phyloP scores from a whole-genome alignment of 2,329 filamentous ascomycete species.

The Fusarium avenaceum region DNA sequence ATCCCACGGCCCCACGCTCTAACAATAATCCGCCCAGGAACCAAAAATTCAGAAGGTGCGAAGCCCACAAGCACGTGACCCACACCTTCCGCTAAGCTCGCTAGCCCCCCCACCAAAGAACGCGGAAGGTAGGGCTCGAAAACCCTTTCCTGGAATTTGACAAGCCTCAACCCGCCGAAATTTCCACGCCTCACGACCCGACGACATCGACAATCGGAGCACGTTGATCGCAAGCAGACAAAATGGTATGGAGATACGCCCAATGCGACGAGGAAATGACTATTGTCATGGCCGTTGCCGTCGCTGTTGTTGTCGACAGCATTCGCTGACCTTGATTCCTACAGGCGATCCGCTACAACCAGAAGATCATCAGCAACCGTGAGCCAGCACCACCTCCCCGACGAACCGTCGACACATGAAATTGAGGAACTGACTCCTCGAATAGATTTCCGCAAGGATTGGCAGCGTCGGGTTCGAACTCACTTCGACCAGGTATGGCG shows the following conservation, averaged over 20 bases:
- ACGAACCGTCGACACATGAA: conserved; percentile 45
- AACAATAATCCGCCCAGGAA: conserved; percentile 30
- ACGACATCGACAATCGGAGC: conserved; percentile 60
- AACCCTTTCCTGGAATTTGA: conserved; percentile 60
- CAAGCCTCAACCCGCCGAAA: conserved; percentile 56
- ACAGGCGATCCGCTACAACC: conserved; percentile 99
- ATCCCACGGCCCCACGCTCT: neutral
- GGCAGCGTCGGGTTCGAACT: conserved; percentile 98
- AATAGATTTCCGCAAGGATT: conserved; percentile 99
- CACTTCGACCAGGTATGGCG: conserved; percentile 98
- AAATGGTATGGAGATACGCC: conserved; percentile 61
- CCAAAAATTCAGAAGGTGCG: neutral
- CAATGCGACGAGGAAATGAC: conserved; percentile 39
- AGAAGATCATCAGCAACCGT: conserved; percentile 97
- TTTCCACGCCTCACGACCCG: conserved; percentile 57
- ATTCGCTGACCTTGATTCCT: conserved; percentile 51
- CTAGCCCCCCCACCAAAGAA: conserved; percentile 53
- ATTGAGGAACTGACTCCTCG: conserved; percentile 57
- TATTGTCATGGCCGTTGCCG: conserved; percentile 34
- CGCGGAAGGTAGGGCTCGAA: conserved; percentile 57
- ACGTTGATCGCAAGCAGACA: conserved; percentile 67
- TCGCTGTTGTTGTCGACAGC: conserved; percentile 24
- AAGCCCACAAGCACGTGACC: conserved; percentile 35
- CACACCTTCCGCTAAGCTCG: conserved; percentile 39
- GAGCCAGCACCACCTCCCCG: conserved; percentile 59